These are phyloP conservation scores for Diplodia sapinea DNA, from an alignment of 2,329 filamentous ascomycete species.

Conservation along the genomic window DNA sequence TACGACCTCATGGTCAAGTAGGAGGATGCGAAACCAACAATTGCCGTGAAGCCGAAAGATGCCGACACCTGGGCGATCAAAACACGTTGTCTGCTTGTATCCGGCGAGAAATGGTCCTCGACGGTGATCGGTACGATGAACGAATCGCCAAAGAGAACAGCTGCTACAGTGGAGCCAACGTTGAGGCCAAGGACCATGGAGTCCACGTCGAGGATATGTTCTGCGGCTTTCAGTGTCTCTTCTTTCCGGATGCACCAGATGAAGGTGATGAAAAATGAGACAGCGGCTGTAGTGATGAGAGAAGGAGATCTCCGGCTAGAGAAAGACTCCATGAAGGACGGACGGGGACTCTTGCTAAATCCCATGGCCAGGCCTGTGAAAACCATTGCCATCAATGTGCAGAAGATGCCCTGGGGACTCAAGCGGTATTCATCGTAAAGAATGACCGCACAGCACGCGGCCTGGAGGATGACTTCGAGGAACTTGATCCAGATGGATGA, in stretches of 20 bases:
- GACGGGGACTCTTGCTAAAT: neutral
- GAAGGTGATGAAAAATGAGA: conserved; percentile 9
- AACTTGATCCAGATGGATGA: conserved; percentile 40
- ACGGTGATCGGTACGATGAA: conserved; percentile 31
- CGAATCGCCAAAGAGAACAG: conserved; percentile 33
- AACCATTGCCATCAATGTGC: conserved; percentile 11
- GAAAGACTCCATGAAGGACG: neutral
- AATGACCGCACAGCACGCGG: conserved; percentile 2
- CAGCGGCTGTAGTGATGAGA: neutral
- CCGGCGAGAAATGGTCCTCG: conserved; percentile 2
- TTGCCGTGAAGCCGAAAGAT: conserved; percentile 28
- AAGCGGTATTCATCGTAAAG: conserved; percentile 29
- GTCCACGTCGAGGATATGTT: conserved; percentile 27
- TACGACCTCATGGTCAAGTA: conserved; percentile 32
- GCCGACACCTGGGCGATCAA: conserved; percentile 22
- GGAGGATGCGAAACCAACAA: conserved; percentile 30
- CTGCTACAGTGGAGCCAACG: conserved; percentile 26
- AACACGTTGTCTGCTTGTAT: neutral
- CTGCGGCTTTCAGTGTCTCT: conserved; percentile 18
- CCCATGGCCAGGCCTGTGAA: conserved; percentile 18
- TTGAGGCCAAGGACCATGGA: conserved; percentile 30
- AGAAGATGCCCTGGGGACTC: conserved; percentile 6
- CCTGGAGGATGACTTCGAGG: conserved; percentile 34
- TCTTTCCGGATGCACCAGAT: conserved; percentile 23
- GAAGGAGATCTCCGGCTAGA: conserved; percentile 1